Conservation (phyloP, 495 filamentous ascomycete species). For the Penicillium taxi region DNA sequence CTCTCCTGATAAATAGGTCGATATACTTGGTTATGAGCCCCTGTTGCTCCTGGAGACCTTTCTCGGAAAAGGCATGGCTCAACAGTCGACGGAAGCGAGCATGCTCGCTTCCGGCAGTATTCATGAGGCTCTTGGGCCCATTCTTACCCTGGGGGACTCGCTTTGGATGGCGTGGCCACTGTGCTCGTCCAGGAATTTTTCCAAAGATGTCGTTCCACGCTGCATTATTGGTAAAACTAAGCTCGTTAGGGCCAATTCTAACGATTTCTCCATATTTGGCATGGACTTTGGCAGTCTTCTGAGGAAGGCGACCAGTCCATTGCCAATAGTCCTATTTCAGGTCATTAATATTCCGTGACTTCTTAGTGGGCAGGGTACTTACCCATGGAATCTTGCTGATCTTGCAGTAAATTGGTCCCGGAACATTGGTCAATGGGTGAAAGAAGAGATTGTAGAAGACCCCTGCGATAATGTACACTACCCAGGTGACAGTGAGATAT, state of each 20-base stretch:
- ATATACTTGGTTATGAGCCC: constrained; percentile 29
- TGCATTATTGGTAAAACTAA: constrained; percentile 39
- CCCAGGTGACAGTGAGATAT: no score
- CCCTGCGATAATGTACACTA: neutral
- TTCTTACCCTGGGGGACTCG: no score
- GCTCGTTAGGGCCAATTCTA: constrained; percentile 46
- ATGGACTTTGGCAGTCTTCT: constrained; percentile 27
- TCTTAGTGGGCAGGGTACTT: no score
- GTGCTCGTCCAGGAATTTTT: constrained; percentile 22
- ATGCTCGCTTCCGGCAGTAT: constrained; percentile 34
- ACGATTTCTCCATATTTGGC: constrained; percentile 44
- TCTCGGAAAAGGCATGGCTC: constrained; percentile 48
- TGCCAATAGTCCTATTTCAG: no score
- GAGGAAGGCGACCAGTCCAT: no score
- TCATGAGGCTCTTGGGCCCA: constrained; percentile 12
- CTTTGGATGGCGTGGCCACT: constrained; percentile 14
- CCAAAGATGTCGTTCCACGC: constrained; percentile 53
- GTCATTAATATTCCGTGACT: no score
- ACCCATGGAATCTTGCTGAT: constrained; percentile 1
- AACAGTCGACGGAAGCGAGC: constrained; percentile 35
- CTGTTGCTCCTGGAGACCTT: constrained; percentile 37
- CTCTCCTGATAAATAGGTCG: constrained; percentile 36
- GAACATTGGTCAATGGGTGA: constrained; percentile 1
- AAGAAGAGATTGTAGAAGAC: constrained; percentile 4
- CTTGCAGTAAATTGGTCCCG: constrained; percentile 1